phyloP scores from a whole-genome alignment of 768 basidiomycete species.

The Phaeolepiota aurea region DNA sequence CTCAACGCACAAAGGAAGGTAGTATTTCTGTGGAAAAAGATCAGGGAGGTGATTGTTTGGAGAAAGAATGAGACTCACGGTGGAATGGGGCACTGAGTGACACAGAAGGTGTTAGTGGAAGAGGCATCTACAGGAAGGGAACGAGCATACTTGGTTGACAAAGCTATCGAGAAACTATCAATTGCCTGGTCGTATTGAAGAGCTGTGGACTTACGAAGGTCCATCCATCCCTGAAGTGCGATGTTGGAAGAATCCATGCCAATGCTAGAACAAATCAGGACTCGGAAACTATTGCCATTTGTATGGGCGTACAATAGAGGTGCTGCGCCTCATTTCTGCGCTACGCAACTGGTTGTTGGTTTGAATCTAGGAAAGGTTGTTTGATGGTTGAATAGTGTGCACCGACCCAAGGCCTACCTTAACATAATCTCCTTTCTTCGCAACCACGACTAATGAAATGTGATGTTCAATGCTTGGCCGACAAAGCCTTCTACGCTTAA shows the following conservation, averaged over 20 bases:
- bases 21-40: slow-evolving; percentile 10
- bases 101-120: not conserved
- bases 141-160: slow-evolving; percentile 36
- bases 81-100: slow-evolving; percentile 28
- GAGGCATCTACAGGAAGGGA: too few species aligned
- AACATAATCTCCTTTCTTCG: slow-evolving; percentile 18
- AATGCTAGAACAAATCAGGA: slow-evolving; percentile 14
- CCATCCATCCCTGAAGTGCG: slow-evolving; percentile 27
- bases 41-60: not conserved
- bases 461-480: not conserved
- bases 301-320: slow-evolving; percentile 15
- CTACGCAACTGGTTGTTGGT: slow-evolving; percentile 17
- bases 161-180: too few species aligned
- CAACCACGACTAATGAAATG: slow-evolving; percentile 6
- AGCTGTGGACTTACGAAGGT: slow-evolving; percentile 19
- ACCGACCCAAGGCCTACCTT: slow-evolving; percentile 3
- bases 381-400: not conserved
- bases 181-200: too few species aligned
- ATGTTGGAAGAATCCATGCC: slow-evolving; percentile 27
- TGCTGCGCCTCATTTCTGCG: slow-evolving; percentile 20
- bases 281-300: not conserved
- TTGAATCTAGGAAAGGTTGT: slow-evolving; percentile 12
- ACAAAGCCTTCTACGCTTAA: not conserved
- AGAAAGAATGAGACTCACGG: slow-evolving; percentile 10
- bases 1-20: slow-evolving; percentile 15